phyloP scores from a whole-genome alignment of 257 asterid genomes.

The Solanum sitiens region DNA sequence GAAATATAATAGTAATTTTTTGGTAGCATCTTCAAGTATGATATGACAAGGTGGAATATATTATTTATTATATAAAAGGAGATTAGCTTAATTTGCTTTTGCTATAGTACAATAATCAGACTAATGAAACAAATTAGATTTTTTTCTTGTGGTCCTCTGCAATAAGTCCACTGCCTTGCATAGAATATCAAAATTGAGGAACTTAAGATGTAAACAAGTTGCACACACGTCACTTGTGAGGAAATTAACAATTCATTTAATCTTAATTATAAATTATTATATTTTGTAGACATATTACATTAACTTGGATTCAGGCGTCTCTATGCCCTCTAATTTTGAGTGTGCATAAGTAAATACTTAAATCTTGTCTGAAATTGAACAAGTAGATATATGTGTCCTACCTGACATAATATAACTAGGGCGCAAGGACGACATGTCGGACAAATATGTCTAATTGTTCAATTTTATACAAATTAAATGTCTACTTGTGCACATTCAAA shows the following conservation, averaged over 20 bases:
- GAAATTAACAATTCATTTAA: neutral
- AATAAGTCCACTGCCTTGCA: neutral
- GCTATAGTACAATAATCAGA: neutral
- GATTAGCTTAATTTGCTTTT: neutral
- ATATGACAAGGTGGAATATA: neutral
- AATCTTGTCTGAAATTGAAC: neutral
- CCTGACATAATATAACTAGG: neutral
- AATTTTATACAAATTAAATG: too few relatives aligned
- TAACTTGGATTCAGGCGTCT: too few relatives aligned
- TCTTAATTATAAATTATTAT: neutral
- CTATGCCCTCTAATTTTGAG: neutral
- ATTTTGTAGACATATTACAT: neutral
- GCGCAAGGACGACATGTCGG: neutral
- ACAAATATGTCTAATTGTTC: neutral
- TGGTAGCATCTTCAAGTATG: neutral
- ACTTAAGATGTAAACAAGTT: neutral
- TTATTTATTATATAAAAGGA: neutral
- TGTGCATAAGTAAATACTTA: neutral
- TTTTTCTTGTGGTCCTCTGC: neutral
- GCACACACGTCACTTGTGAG: neutral
- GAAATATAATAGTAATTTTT: neutral
- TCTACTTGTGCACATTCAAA: too few relatives aligned
- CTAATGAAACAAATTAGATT: neutral
- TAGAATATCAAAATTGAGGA: neutral
- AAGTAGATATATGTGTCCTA: neutral